phyloP scores from a whole-genome alignment of 2,329 filamentous ascomycete genomes.

The Xylogone sp. region DNA sequence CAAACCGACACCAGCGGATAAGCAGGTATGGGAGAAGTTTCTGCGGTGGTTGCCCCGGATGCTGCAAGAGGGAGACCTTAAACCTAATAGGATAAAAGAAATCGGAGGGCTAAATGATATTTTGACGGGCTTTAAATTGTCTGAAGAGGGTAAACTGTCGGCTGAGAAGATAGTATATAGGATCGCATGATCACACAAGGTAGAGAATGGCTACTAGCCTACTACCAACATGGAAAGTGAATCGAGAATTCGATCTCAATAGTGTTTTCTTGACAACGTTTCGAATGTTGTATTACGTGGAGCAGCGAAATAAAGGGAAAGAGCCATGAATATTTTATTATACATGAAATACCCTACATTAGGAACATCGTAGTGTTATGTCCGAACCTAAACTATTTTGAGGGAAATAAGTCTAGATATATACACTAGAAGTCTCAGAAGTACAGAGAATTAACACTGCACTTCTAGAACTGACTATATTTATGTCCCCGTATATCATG shows the following conservation, averaged over 20 bases:
- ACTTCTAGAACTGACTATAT: background rate
- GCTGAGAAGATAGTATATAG: constrained; percentile 32
- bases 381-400: background rate
- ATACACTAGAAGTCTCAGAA: background rate
- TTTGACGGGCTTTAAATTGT: constrained; percentile 22
- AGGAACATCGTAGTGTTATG: background rate
- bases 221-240: background rate
- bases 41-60: constrained; percentile 24
- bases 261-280: background rate
- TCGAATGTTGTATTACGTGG: background rate
- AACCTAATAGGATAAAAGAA: constrained; percentile 26
- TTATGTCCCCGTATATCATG: background rate
- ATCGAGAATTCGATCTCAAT: background rate
- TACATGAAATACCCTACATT: background rate
- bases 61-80: constrained; percentile 24
- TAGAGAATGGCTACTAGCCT: background rate
- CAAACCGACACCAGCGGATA: constrained; percentile 24
- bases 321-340: background rate
- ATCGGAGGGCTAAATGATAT: constrained; percentile 26
- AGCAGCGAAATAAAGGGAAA: background rate
- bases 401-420: background rate
- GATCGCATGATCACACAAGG: constrained; percentile 10
- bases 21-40: constrained; percentile 29
- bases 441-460: background rate
- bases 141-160: constrained; percentile 26